These are phyloP conservation scores for Schizosaccharomyces lindneri DNA, from an alignment of 805 yeast genomes.

Conservation along the genomic window DNA sequence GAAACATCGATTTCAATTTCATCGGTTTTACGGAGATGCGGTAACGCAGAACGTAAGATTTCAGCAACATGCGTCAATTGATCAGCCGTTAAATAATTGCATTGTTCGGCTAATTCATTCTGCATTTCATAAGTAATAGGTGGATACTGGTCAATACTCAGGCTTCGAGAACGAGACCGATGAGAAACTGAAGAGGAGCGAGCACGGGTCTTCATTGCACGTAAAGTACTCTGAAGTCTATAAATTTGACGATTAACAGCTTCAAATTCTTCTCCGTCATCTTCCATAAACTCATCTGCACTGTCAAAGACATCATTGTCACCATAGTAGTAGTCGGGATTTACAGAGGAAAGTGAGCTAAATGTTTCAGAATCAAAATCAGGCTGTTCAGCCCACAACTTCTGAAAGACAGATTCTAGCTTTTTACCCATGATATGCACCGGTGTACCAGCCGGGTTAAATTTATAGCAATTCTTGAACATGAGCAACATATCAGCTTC, in stretches of 20 bases:
- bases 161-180: neutral
- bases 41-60: slow-evolving; percentile 58
- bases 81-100: slow-evolving; percentile 50
- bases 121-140: slow-evolving; percentile 64
- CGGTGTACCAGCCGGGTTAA: slow-evolving; percentile 92
- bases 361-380: slow-evolving; percentile 19
- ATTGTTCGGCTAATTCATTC: slow-evolving; percentile 70
- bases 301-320: slow-evolving; percentile 15
- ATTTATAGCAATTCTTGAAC: slow-evolving; percentile 67
- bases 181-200: slow-evolving; percentile 17
- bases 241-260: slow-evolving; percentile 76
- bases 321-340: slow-evolving; percentile 3
- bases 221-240: slow-evolving; percentile 62
- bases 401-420: slow-evolving; percentile 62
- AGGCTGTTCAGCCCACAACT: slow-evolving; percentile 73
- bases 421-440: slow-evolving; percentile 90
- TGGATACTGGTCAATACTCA: slow-evolving; percentile 5
- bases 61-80: slow-evolving; percentile 62
- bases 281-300: slow-evolving; percentile 27
- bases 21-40: slow-evolving; percentile 25
- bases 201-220: slow-evolving; percentile 25
- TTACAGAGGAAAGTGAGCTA: slow-evolving; percentile 23
- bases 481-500: slow-evolving; percentile 62
- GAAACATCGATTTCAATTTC: slow-evolving; percentile 95
- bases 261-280: slow-evolving; percentile 33